phyloP scores from a whole-genome alignment of 1,139 yeast species.

The Kodamaea sp. region DNA sequence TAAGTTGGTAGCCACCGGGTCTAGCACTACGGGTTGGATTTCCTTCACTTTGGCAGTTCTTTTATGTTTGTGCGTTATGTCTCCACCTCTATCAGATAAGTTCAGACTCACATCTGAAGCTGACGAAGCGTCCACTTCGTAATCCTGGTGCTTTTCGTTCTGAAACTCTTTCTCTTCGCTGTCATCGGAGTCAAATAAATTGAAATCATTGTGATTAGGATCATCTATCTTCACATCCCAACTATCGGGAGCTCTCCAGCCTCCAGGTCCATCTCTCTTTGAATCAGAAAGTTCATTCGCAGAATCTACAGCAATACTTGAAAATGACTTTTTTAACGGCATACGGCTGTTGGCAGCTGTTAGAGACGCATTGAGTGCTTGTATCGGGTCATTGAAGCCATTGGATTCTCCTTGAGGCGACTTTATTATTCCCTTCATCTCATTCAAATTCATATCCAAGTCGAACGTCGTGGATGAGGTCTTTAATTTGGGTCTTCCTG shows the following conservation, averaged over 20 bases:
- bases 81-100: constrained; percentile 7
- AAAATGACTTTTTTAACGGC: constrained; percentile 9
- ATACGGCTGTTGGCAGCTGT: constrained; percentile 1
- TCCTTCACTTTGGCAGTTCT: not conserved
- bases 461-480: constrained; percentile 24
- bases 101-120: constrained; percentile 9
- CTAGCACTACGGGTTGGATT: not conserved
- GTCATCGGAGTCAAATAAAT: constrained; percentile 23
- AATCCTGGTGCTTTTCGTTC: constrained; percentile 10
- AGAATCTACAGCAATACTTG: constrained; percentile 6
- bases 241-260: constrained; percentile 76
- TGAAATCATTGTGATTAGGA: constrained; percentile 9
- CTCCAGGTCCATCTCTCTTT: constrained; percentile 8
- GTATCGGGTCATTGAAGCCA: constrained; percentile 1
- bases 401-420: constrained; percentile 18
- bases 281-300: constrained; percentile 5
- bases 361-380: not conserved
- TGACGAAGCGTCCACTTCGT: constrained; percentile 10
- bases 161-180: constrained; percentile 16
- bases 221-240: constrained; percentile 66
- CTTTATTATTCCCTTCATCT: constrained; percentile 56
- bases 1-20: constrained; percentile 12
- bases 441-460: constrained; percentile 50
- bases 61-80: not conserved
- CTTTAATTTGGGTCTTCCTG: constrained; percentile 2